Base-by-base conservation (phyloP, 306 rosid genomes). In the Erythrophleum fordii region DNA sequence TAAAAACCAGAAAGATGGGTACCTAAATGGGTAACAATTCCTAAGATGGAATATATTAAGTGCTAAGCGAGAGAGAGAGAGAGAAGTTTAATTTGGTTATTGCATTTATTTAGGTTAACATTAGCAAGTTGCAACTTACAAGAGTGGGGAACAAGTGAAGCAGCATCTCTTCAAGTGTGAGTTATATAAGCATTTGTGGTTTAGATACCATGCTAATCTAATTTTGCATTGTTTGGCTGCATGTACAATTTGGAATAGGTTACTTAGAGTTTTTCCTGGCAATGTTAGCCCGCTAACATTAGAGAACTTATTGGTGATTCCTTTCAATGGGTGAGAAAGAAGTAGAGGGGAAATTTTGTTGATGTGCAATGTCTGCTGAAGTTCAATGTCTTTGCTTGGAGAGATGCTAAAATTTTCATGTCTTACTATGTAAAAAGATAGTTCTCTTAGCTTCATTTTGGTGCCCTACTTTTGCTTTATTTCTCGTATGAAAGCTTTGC, bases 341-440 rank as follows among this genome's bases (percentile, higher is more conserved):
- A 23, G 68, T n/a, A 18, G 39, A 18, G 51, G 52, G 58, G 16
- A 72, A 49, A 35, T 62, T 73, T 66, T 49, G 64, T 72, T 5
- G 35, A 1, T 23, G 18, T 71, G 73, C 39, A 62, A 12, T 49
- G 8, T 26, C 28, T 35, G 73, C 28, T 16, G 46, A 37, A 49
- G 53, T 64, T 64, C 65, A 31, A 59, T 25, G 20, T 80, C 37
- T 41, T 74, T 22, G 29, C 17, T 29, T 52, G 0, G 44, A 35
- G 41, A 62, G 22, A 51, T 73, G 46, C 73, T 37, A 37, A 20
- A 49, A 48, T 49, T 80, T 49, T 80, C 35, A 48, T 34, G 31
- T 58, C 0, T 26, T 26, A 6, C 56, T 48, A 51, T 6, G 14
- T 31, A 39, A 60, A 72, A 71, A 18, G 53, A 5, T 20, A 48